These are phyloP conservation scores for Neurospora pannonica DNA, from an alignment of 495 filamentous ascomycete genomes.

Conservation along the genomic window DNA sequence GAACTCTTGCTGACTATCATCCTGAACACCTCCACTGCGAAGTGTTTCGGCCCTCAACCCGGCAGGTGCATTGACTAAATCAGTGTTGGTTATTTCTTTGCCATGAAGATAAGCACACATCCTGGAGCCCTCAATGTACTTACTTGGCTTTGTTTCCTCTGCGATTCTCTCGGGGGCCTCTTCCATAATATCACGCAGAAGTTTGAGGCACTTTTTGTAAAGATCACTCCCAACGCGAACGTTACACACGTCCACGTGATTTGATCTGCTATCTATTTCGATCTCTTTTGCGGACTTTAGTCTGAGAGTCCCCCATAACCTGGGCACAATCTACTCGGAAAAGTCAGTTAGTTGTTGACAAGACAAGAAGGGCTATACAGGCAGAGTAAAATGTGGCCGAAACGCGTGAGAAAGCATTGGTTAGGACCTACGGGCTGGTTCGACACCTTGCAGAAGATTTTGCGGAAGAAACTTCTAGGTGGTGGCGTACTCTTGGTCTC, in stretches of 20 bases:
- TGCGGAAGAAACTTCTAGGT: background rate
- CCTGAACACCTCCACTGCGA: background rate
- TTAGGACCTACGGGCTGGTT: background rate
- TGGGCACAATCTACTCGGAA: background rate
- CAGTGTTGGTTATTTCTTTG: background rate
- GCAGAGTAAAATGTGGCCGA: background rate
- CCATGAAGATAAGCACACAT: background rate
- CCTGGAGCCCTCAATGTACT: background rate
- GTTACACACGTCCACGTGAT: background rate
- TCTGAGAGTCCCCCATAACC: background rate
- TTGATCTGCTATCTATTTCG: background rate
- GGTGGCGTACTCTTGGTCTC: background rate
- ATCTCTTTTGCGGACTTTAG: background rate
- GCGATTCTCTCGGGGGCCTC: background rate
- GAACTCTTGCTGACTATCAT: background rate
- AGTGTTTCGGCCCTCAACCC: background rate
- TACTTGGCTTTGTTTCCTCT: background rate
- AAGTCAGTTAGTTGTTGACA: background rate
- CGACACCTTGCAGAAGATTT: background rate
- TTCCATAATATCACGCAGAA: background rate
- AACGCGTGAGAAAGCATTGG: background rate
- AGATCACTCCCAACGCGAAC: background rate
- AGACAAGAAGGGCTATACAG: background rate
- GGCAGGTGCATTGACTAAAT: background rate
- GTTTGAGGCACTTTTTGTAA: background rate